Conservation (phyloP, 2,329 filamentous ascomycete species). For the Phaeosphaeriaceae sp. region DNA sequence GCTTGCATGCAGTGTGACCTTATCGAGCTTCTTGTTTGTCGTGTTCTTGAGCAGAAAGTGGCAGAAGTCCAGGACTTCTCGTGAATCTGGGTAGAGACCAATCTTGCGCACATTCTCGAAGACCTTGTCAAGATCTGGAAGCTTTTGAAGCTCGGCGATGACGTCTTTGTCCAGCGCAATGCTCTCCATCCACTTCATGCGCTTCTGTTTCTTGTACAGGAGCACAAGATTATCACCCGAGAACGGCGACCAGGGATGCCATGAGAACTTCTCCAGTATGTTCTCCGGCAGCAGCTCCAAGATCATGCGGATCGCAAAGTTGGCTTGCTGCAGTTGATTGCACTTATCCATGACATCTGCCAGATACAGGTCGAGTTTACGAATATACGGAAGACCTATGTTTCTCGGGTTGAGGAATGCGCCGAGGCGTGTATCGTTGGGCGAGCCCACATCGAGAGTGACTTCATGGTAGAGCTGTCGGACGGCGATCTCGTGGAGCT, state of each 20-base stretch:
- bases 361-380: slow-evolving; percentile 57
- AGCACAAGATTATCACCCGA: slow-evolving; percentile 57
- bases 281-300: slow-evolving; percentile 59
- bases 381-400: slow-evolving; percentile 56
- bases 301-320: slow-evolving; percentile 58
- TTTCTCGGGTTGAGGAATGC: slow-evolving; percentile 57
- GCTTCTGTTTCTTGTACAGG: slow-evolving; percentile 58
- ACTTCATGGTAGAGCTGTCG: slow-evolving; percentile 57
- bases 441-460: slow-evolving; percentile 55
- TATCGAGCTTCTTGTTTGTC: slow-evolving; percentile 48
- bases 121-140: slow-evolving; percentile 48
- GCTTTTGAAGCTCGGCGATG: slow-evolving; percentile 52
- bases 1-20: slow-evolving; percentile 57
- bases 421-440: slow-evolving; percentile 53
- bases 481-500: slow-evolving; percentile 56
- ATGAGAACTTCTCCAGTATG: slow-evolving; percentile 59
- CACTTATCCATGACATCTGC: slow-evolving; percentile 54
- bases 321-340: slow-evolving; percentile 54
- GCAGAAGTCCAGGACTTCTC: slow-evolving; percentile 54
- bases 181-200: slow-evolving; percentile 58
- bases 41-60: slow-evolving; percentile 54
- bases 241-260: slow-evolving; percentile 60
- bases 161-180: slow-evolving; percentile 55
- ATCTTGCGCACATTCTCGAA: slow-evolving; percentile 55
- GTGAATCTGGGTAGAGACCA: slow-evolving; percentile 57